Conservation (phyloP, 2,329 filamentous ascomycete species). For the Trichoderma guizhouense region DNA sequence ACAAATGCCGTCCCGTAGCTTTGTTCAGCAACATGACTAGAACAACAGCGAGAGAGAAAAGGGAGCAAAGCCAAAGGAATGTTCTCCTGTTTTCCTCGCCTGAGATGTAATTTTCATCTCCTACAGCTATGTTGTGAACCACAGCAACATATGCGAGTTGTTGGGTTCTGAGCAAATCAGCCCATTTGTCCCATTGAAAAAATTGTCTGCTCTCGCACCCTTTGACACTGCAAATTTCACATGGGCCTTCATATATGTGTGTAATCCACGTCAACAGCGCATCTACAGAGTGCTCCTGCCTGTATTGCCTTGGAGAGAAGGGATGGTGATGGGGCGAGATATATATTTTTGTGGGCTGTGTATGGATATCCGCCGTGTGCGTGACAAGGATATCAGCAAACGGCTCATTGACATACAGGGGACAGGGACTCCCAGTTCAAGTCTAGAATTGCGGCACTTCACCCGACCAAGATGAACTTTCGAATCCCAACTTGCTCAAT, state of each 20-base stretch:
- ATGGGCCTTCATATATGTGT: not conserved
- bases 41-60: not conserved
- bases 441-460: slow-evolving; percentile 2
- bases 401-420: not conserved
- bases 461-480: not conserved
- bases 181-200: not conserved
- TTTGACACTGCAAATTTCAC: not conserved
- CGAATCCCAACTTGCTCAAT: not conserved
- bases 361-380: not conserved
- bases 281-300: not conserved
- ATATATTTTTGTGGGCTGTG: not conserved
- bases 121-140: not conserved
- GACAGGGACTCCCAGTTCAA: not conserved
- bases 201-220: not conserved
- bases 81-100: not conserved
- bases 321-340: slow-evolving; percentile 4
- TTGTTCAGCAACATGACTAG: not conserved
- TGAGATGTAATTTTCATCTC: not conserved
- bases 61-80: not conserved
- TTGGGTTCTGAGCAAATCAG: not conserved
- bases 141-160: not conserved
- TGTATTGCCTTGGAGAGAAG: not conserved
- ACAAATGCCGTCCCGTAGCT: not conserved
- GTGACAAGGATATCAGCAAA: slow-evolving; percentile 11
- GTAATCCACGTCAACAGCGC: not conserved